These are phyloP conservation scores for Chaetomiaceae sp. DNA, from an alignment of 2,329 filamentous ascomycete species.

Conservation along the genomic window DNA sequence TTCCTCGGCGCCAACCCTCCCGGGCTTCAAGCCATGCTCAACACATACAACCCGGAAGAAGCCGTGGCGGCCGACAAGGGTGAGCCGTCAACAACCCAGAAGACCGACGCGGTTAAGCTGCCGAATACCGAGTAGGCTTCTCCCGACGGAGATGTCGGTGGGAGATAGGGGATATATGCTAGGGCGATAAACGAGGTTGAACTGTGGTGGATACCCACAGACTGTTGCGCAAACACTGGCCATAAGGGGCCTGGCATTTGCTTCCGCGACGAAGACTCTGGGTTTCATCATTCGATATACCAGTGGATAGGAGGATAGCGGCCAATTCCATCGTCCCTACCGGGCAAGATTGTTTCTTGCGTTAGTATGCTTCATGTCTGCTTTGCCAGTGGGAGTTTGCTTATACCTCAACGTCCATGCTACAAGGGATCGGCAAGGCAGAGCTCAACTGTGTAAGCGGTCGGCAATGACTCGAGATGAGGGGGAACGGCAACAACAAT, in stretches of 20 bases:
- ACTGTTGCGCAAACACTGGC: background rate
- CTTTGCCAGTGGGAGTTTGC: too few species aligned
- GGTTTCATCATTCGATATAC: background rate
- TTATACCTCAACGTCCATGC: too few species aligned
- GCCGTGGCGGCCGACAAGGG: background rate
- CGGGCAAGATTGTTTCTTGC: too few species aligned
- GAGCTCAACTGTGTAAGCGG: background rate
- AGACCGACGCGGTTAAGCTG: background rate
- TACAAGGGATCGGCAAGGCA: background rate
- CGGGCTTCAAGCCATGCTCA: constrained; percentile 51
- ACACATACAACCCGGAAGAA: constrained; percentile 21
- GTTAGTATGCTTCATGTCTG: too few species aligned
- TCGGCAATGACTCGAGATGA: too few species aligned
- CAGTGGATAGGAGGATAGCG: background rate
- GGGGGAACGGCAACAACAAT: background rate
- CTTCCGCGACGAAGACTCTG: background rate
- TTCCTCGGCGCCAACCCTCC: constrained; percentile 77
- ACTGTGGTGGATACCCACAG: background rate
- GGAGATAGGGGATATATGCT: background rate
- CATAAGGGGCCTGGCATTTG: background rate
- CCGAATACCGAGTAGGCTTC: background rate
- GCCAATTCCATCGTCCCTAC: too few species aligned
- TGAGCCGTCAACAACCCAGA: background rate
- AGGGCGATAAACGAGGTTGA: background rate
- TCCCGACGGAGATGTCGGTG: background rate